Base-by-base conservation (phyloP, 306 rosid genomes). In the Cucurbita ficifolia region DNA sequence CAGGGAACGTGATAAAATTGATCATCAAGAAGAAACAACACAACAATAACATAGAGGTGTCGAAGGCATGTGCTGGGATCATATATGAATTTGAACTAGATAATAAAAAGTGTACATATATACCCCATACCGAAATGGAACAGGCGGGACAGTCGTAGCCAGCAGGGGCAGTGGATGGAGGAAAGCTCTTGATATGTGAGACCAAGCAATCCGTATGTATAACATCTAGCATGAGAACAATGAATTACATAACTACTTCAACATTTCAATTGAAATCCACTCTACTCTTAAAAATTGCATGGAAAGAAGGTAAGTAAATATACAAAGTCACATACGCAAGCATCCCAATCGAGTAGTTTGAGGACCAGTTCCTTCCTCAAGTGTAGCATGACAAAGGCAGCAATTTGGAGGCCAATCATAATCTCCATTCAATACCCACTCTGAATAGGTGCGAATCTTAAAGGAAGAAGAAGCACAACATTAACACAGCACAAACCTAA, bases 351-450 rank as follows among this genome's bases (percentile, higher is more conserved):
- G 92, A 62, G 96, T 95, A 49, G 86, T 88, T 82, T 81, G 88
- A 76, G 96, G 73, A 74, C 85, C 91, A 76, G 53, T 71, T 79
- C 87, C 96, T 72, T 86, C 96, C 63, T 89, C 96, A 35, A 95
- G 81, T 61, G 42, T 80, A 54, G 80, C 88, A 78, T 87, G 94
- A 81, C 99, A 95, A 38, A 71, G 78, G 71, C 96, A 91, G 87
- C 99, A 95, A 82, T 84, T 89, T 5, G 96, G 96, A 64, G 99
- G 99, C 99, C 99, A 95, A 62, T 95, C 96, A 70, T 88, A 95
- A 60, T 95, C 96, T 65, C 90, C 99, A 78, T 95, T 97, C 80
- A 91, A 85, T 75, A 95, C 99, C 99, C 99, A 95, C 81, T 91
- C 97, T 53, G 99, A 95, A 78, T 95, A 95, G 10, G 97, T 86